Base-by-base conservation (phyloP, 768 basidiomycete genomes). In the Pleurotus salmoneostramineus region DNA sequence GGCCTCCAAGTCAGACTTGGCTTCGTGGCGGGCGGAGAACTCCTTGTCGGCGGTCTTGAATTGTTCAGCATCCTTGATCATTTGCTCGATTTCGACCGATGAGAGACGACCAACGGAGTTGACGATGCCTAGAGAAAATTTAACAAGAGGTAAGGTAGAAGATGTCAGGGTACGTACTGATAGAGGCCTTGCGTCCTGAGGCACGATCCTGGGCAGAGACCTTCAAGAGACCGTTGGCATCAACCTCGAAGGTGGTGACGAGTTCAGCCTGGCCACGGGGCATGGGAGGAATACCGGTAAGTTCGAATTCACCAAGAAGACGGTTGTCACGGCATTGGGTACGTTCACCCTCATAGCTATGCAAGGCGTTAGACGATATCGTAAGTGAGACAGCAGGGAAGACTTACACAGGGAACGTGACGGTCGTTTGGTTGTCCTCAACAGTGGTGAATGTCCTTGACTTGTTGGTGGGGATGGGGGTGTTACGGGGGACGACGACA, bases 371-470 rank as follows among this genome's bases (percentile, higher is more conserved):
- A 27, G 60, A 67, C 21, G 50, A 31, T n/a, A 12, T 8, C 46
- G 36, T n/a, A 15, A 0, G 15, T 36, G 50, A 54, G 15, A 40
- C 45, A 10, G 36, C 12, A 21, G 8, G 48, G 36, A 62, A 12
- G 8, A 69, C 85, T 69, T 78, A 89, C 85, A 99, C 97, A 66
- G 97, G 97, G 93, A 98, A 99, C 63, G 96, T 98, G 78, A 99
- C 97, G 61, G 93, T 96, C 61, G 97, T 99, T 79, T 98, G 97
- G 83, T 98, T 99, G 83, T 99, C 97, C 85, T 99, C 97, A 63
- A 99, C 97, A 56, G 97, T 99, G 65, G 97, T 99, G 84, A 99
- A 99, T 51, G 91, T 92, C 70, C 97, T 84, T 40, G 94, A 95
- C 81, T 98, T 99, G 87, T 95, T 98, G 72, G 96, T 95, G 58